phyloP scores from a whole-genome alignment of 768 basidiomycete species.

The Lactarius vividus region DNA sequence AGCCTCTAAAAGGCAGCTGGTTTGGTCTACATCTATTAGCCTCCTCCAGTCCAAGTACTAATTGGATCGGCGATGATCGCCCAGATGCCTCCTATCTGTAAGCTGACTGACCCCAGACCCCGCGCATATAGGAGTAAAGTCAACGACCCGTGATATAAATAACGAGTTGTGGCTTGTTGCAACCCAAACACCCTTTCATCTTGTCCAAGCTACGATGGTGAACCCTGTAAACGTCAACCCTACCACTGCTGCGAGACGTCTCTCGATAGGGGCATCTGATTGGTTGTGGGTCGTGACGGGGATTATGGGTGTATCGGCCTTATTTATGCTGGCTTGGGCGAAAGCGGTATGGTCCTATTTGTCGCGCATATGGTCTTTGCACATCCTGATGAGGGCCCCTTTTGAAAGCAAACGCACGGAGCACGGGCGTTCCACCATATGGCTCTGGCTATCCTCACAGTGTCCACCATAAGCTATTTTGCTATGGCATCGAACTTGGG shows the following conservation, averaged over 20 bases:
- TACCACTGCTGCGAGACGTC: slow-evolving; percentile 37
- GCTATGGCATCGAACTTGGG: slow-evolving; percentile 59
- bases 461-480: slow-evolving; percentile 49
- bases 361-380: background rate
- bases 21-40: background rate
- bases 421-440: slow-evolving; percentile 52
- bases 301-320: slow-evolving; percentile 45
- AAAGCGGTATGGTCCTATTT: slow-evolving; percentile 33
- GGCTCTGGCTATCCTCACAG: slow-evolving; percentile 45
- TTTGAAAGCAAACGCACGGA: slow-evolving; percentile 38
- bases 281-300: slow-evolving; percentile 58
- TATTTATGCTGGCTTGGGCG: slow-evolving; percentile 41
- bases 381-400: background rate
- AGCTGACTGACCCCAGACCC: background rate
- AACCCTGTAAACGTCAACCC: slow-evolving; percentile 38
- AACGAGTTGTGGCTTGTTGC: background rate
- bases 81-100: background rate
- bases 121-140: background rate
- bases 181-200: background rate
- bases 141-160: background rate
- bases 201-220: slow-evolving; percentile 2
- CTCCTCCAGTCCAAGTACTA: background rate
- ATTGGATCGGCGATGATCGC: background rate
- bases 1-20: background rate
- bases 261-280: slow-evolving; percentile 47